Evolutionary conservation across 805 yeast species (phyloP).

Genomic region (Pichia rugopelliculosa): DNA sequence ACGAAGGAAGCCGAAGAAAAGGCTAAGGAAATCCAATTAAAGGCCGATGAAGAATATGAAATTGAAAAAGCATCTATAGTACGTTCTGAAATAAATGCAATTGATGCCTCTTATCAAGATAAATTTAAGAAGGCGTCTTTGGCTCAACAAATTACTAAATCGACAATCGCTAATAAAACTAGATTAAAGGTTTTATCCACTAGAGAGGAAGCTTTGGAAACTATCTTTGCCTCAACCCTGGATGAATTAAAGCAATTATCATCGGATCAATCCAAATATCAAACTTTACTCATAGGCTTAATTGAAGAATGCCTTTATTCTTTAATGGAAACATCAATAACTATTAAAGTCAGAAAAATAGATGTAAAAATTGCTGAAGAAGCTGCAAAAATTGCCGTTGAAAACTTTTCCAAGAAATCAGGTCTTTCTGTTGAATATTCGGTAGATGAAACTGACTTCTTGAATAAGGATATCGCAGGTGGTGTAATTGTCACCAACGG

Average conservation of each 20-base stretch:
- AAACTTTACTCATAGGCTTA: constrained; percentile 62
- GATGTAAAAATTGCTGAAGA: constrained; percentile 57
- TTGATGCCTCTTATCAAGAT: constrained; percentile 71
- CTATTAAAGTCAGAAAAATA: constrained; percentile 57
- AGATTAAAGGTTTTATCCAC: constrained; percentile 85
- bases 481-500: constrained; percentile 72
- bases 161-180: constrained; percentile 92
- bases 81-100: constrained; percentile 82
- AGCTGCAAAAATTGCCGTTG: constrained; percentile 54
- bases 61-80: constrained; percentile 95
- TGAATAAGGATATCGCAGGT: constrained; percentile 67
- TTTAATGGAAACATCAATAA: constrained; percentile 62
- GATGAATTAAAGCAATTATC: constrained; percentile 52
- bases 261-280: constrained; percentile 51
- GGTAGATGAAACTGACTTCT: constrained; percentile 48
- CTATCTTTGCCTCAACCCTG: constrained; percentile 66
- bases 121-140: constrained; percentile 86
- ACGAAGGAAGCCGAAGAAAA: constrained; percentile 98
- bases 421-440: constrained; percentile 47
- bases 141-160: constrained; percentile 91
- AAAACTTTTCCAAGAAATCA: constrained; percentile 56
- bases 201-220: constrained; percentile 72
- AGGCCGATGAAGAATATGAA: constrained; percentile 98
- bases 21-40: constrained; percentile 89
- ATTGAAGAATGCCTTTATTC: constrained; percentile 72